Conservation (phyloP, 768 basidiomycete genomes). For the Clitopilus passeckerianus region DNA sequence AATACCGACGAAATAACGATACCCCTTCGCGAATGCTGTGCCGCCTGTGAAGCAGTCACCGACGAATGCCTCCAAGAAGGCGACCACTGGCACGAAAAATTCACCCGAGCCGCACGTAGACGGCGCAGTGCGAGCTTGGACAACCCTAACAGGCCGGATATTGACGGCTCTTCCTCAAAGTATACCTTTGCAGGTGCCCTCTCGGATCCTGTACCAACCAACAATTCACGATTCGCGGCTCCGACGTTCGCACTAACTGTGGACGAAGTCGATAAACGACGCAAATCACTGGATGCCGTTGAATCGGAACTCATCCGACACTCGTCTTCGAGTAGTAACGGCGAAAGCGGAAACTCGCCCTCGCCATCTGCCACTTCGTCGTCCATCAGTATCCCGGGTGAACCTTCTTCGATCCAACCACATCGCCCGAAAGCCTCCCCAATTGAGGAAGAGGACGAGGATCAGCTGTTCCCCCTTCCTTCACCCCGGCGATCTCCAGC, state of each 20-base stretch:
- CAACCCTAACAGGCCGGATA: constrained; percentile 15
- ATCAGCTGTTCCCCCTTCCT: constrained; percentile 54
- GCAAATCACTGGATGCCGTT: constrained; percentile 36
- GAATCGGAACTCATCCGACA: constrained; percentile 12
- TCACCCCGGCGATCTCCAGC: constrained; percentile 51
- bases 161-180: not conserved
- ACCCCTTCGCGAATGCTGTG: constrained; percentile 70
- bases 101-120: constrained; percentile 56
- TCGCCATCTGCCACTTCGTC: constrained; percentile 1
- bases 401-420: constrained; percentile 5
- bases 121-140: constrained; percentile 45
- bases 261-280: constrained; percentile 61
- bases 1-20: constrained; percentile 41
- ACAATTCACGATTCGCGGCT: constrained; percentile 8
- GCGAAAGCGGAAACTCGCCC: not conserved
- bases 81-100: constrained; percentile 58
- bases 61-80: constrained; percentile 54
- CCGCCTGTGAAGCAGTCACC: constrained; percentile 52
- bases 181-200: not conserved
- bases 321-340: constrained; percentile 3
- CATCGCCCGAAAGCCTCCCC: constrained; percentile 25
- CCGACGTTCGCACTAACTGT: constrained; percentile 41
- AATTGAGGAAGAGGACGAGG: constrained; percentile 52
- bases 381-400: not conserved
- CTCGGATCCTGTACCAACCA: not conserved